Evolutionary conservation across 192 early-diverging fungal species (phyloP).

Genomic region (Kickxella alabastrina): DNA sequence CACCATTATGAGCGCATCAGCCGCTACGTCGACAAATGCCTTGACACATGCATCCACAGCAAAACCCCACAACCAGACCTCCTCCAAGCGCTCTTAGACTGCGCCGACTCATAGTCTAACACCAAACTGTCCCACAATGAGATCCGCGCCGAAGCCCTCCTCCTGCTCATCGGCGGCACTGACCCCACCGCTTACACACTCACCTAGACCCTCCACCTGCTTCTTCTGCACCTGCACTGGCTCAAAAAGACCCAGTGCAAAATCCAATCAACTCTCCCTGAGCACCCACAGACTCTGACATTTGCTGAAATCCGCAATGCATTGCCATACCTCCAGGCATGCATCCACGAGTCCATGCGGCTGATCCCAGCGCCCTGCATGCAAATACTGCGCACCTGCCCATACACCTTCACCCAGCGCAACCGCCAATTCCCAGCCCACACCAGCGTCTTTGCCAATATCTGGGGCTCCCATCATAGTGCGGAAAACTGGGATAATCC

Average conservation of each 20-base stretch:
- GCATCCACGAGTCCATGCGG: slow-evolving; percentile 30
- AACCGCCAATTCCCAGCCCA: not conserved
- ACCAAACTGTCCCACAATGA: slow-evolving; percentile 9
- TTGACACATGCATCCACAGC: slow-evolving; percentile 1
- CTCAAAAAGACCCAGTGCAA: not conserved
- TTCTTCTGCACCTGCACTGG: slow-evolving; percentile 26
- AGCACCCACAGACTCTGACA: not conserved
- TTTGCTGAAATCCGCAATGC: not conserved
- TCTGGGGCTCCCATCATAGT: not conserved
- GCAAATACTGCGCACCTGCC: slow-evolving; percentile 17
- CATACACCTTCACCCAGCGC: not conserved
- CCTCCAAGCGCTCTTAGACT: slow-evolving; percentile 34
- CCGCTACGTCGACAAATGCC: not conserved
- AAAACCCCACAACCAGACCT: slow-evolving; percentile 1
- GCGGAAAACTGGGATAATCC: not conserved
- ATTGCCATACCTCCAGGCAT: slow-evolving; percentile 28
- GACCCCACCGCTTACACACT: slow-evolving; percentile 34
- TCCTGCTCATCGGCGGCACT: slow-evolving; percentile 26
- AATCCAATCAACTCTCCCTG: slow-evolving; percentile 1
- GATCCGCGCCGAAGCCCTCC: slow-evolving; percentile 24
- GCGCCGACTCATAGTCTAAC: slow-evolving; percentile 15
- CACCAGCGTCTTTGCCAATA: not conserved
- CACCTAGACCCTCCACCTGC: slow-evolving; percentile 31
- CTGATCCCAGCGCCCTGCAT: slow-evolving; percentile 19
- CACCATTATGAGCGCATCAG: not conserved